Evolutionary conservation across 2,329 filamentous ascomycete species (phyloP).

Genomic region (Epichloe hybrida): DNA sequence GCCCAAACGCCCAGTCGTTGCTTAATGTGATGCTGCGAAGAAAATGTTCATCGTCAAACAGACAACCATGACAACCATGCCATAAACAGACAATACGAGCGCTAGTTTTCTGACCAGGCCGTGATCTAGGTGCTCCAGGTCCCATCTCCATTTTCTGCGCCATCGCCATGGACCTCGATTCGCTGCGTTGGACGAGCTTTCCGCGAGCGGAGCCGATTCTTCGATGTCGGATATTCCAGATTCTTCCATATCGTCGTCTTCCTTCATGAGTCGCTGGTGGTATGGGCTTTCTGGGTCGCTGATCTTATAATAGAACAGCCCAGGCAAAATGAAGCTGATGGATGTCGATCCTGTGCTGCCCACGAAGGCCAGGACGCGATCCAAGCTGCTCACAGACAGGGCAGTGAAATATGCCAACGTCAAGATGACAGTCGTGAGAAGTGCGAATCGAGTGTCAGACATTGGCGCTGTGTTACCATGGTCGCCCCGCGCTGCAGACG

Average conservation of each 20-base stretch:
- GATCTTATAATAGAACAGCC: slow-evolving; percentile 97
- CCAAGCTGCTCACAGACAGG: slow-evolving; percentile 79
- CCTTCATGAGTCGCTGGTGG: slow-evolving; percentile 78
- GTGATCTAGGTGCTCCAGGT: slow-evolving; percentile 50
- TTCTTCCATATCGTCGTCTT: slow-evolving; percentile 73
- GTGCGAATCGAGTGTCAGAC: slow-evolving; percentile 75
- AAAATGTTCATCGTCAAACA: slow-evolving; percentile 80
- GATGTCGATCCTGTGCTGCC: slow-evolving; percentile 88
- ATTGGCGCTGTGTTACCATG: slow-evolving; percentile 49
- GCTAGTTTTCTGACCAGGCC: slow-evolving; percentile 56
- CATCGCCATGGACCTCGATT: slow-evolving; percentile 30
- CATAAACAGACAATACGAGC: slow-evolving; percentile 68
- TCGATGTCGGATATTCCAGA: slow-evolving; percentile 36
- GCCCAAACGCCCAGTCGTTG: slow-evolving; percentile 4
- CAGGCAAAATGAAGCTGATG: slow-evolving; percentile 93
- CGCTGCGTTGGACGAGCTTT: slow-evolving; percentile 23
- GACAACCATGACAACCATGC: slow-evolving; percentile 74
- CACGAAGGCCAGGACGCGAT: slow-evolving; percentile 87
- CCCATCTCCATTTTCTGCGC: slow-evolving; percentile 45
- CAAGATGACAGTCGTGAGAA: slow-evolving; percentile 78
- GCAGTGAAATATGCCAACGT: slow-evolving; percentile 75
- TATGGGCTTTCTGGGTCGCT: slow-evolving; percentile 75
- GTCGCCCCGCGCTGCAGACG: slow-evolving; percentile 29
- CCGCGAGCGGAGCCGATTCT: slow-evolving; percentile 28
- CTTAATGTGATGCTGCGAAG: slow-evolving; percentile 51